Evolutionary conservation across 176 grass and related monocot genomes (phyloP).

Genomic region (Tuctoria greenei): DNA sequence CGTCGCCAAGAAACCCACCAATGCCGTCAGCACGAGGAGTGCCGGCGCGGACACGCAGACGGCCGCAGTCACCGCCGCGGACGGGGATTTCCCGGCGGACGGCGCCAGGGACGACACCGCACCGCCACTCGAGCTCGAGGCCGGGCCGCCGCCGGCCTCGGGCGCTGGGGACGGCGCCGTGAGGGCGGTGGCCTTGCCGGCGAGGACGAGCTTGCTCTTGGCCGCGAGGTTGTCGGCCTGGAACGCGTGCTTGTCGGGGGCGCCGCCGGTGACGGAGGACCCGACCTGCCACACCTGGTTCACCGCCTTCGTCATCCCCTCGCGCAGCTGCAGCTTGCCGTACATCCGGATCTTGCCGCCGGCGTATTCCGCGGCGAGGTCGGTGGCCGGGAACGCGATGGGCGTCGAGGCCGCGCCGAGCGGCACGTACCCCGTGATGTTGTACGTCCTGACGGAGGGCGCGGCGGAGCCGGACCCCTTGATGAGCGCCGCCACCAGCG

Average conservation of each 20-base stretch:
- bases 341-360: constrained; percentile 64
- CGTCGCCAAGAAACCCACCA: constrained; percentile 40
- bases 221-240: constrained; percentile 41
- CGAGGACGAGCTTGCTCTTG: constrained; percentile 47
- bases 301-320: constrained; percentile 30
- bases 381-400: constrained; percentile 49
- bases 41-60: constrained; percentile 24
- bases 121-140: background rate
- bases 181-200: background rate
- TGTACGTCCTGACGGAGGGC: constrained; percentile 55
- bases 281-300: constrained; percentile 94
- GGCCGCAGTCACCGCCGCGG: background rate
- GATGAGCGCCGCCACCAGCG: constrained; percentile 61
- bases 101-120: constrained; percentile 5
- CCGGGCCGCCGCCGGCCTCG: background rate
- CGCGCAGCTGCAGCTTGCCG: constrained; percentile 57
- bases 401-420: constrained; percentile 18
- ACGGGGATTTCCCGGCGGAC: background rate
- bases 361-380: constrained; percentile 51
- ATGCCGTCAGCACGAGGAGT: background rate
- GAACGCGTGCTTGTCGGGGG: constrained; percentile 56
- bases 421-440: constrained; percentile 43
- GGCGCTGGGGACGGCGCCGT: background rate
- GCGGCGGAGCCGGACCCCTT: background rate
- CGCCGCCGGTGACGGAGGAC: constrained; percentile 39